phyloP scores from a whole-genome alignment of 176 grass and related monocot genomes.

The Puccinellia tenuiflora region DNA sequence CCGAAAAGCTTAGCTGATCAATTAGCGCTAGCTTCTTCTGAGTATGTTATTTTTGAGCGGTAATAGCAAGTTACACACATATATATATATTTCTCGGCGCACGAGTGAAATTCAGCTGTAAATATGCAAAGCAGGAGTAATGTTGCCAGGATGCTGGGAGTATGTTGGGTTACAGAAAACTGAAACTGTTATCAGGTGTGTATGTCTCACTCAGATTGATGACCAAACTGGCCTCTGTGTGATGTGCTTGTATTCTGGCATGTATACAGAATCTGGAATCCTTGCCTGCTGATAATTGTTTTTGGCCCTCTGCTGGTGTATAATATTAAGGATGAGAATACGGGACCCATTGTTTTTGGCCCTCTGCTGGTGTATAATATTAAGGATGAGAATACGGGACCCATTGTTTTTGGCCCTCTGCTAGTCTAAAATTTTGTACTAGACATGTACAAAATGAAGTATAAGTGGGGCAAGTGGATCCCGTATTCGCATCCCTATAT shows the following conservation, averaged over 20 bases:
- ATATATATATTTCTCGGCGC: neutral
- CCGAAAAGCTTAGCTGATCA: slow-evolving; percentile 13
- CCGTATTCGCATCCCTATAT: no score
- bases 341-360: no score
- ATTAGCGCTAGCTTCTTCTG: slow-evolving; percentile 1
- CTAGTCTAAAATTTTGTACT: no score
- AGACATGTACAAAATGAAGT: no score
- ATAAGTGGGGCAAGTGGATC: no score
- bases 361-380: no score
- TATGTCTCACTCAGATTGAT: neutral
- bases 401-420: no score
- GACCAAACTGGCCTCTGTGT: neutral
- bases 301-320: neutral
- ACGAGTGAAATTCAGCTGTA: neutral
- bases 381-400: no score
- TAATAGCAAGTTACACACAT: neutral
- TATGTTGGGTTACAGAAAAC: neutral
- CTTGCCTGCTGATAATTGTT: neutral
- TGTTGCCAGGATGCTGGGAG: neutral
- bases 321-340: no score
- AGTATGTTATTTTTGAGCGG: slow-evolving; percentile 3
- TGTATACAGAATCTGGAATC: neutral
- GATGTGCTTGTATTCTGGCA: neutral
- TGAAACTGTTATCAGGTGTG: neutral
- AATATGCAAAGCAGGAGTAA: slow-evolving; percentile 3